Evolutionary conservation across 345 rosid genomes (phyloP).

Genomic region (Citrus sp.): DNA sequence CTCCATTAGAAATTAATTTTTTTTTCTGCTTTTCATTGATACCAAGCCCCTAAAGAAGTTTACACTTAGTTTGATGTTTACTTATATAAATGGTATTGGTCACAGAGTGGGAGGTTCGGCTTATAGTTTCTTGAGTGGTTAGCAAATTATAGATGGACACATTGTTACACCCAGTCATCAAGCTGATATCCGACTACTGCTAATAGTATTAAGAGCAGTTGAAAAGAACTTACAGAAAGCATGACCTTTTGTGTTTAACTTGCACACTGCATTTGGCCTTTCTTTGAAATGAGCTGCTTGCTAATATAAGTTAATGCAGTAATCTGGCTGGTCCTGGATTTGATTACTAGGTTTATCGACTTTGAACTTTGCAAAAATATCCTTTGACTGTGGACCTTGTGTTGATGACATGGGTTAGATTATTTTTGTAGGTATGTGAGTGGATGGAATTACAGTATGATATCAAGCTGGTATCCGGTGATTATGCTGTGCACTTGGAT

Average conservation of each 20-base stretch:
- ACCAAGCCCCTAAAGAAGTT: neutral
- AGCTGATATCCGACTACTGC: neutral
- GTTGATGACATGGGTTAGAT: neutral
- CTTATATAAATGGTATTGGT: neutral
- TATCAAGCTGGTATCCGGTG: slow-evolving; percentile 74
- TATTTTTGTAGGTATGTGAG: slow-evolving; percentile 64
- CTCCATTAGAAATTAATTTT: neutral
- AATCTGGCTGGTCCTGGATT: neutral
- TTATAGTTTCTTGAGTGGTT: neutral
- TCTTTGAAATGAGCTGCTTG: neutral
- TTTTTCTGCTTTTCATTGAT: neutral
- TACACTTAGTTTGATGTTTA: neutral
- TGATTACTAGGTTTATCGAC: neutral
- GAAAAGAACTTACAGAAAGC: neutral
- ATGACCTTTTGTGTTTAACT: neutral
- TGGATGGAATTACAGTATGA: slow-evolving; percentile 83
- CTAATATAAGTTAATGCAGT: neutral
- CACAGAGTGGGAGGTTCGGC: neutral
- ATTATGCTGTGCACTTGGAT: slow-evolving; percentile 89
- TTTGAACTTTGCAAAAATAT: slow-evolving; percentile 2
- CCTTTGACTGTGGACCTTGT: neutral
- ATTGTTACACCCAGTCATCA: neutral
- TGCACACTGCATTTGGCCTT: neutral
- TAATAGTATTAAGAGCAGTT: neutral
- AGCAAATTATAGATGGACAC: neutral